Evolutionary conservation across 192 early-diverging fungal genomes (phyloP), one percentile per base, ranked within the genome.

Genomic region (Backusella psychrophila): DNA sequence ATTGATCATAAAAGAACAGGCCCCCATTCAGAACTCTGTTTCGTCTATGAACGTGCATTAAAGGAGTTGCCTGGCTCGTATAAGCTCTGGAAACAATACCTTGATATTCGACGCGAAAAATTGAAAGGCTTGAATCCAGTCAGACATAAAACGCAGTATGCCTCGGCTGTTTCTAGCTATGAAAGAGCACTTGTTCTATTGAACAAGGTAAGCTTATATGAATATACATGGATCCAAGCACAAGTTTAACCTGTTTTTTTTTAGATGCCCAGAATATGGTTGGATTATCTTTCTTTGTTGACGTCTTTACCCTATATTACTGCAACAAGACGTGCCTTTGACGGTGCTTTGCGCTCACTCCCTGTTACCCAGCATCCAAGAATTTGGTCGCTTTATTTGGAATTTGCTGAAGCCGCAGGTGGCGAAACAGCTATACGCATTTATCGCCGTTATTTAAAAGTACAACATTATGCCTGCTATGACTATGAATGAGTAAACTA

Each of bases 181-280:
- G 97, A 99, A 78, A 81, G 95, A 7, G 87, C 93, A 6, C 84
- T 99, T 63, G 87, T 99, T n/a, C 82, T 96, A 6, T 87, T 96
- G 75, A 96, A 98, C 88, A 97, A 96, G 78, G 88, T 88, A 87
- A 33, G 5, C 9, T 56, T 6, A 12, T 29, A 7, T 21, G 6
- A 41, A 36, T n/a, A 44, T 29, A 9, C 41, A 17, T 11, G 15
- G 2, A n/a, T 26, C 6, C 33, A 33, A 33, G 3, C 33, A 33
- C 33, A 7, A 26, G 59, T 8, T 56, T 11, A 56, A 56, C 19
- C 52, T 69, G 14, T 35, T 56, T 49, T 69, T 59, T 6, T 59
- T 14, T 78, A 89, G 88, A 97, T 97, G 91, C 97, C 97, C 14
- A 83, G 94, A 33, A 90, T 99, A 46, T 99, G 98, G 98, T 75